phyloP scores from a whole-genome alignment of 108 stramenopile genomes.

The Pseudonitzschia multiseries region DNA sequence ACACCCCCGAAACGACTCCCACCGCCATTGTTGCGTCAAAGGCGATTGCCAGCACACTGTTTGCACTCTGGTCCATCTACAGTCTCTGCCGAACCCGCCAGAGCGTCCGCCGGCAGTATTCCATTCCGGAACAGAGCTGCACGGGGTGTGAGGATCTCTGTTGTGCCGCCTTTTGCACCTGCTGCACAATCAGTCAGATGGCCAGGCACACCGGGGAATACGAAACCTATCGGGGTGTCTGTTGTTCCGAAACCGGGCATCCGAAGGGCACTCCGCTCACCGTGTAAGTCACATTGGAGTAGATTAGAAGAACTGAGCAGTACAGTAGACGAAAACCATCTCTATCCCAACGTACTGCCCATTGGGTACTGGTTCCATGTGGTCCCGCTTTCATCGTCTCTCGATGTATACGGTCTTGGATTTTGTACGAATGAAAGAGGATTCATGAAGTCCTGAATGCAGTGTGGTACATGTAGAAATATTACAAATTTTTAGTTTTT shows the following conservation, averaged over 20 bases:
- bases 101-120: slow-evolving; percentile 72
- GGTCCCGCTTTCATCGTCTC: not conserved
- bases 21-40: slow-evolving; percentile 43
- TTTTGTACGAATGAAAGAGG: too few species aligned
- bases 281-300: slow-evolving; percentile 13
- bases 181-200: slow-evolving; percentile 81
- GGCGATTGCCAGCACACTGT: slow-evolving; percentile 54
- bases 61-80: slow-evolving; percentile 70
- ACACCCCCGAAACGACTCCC: slow-evolving; percentile 34
- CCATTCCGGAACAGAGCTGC: slow-evolving; percentile 72
- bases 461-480: not conserved
- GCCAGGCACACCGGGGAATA: slow-evolving; percentile 86
- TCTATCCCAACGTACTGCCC: not conserved
- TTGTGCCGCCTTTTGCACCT: slow-evolving; percentile 67
- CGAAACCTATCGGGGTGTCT: slow-evolving; percentile 72
- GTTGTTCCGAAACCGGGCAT: slow-evolving; percentile 71
- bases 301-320: too few species aligned
- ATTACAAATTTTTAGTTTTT: not conserved
- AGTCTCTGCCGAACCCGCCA: slow-evolving; percentile 68
- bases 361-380: not conserved
- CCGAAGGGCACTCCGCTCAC: slow-evolving; percentile 59
- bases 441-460: too few species aligned
- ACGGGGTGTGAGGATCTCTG: slow-evolving; percentile 72
- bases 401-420: not conserved
- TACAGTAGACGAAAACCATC: too few species aligned